These are phyloP conservation scores for Magnolia changhungtana DNA, from an alignment of 164 flowering plant genomes.

Conservation along the genomic window DNA sequence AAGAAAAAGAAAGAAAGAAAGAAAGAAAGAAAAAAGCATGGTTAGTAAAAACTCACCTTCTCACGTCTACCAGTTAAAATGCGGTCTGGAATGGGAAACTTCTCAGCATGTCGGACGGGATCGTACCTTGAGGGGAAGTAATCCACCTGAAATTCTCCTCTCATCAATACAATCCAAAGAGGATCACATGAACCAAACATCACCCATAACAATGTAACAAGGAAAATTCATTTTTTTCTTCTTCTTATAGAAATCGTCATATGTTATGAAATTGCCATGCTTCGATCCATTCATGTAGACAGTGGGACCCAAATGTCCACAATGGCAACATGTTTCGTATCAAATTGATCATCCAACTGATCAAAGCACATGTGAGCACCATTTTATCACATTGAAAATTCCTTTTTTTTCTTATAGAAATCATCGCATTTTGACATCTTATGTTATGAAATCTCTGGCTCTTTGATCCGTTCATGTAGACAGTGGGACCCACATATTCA, in stretches of 20 bases:
- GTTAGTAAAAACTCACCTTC: conserved; percentile 44
- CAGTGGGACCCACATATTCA: no score
- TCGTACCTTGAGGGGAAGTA: conserved; percentile 96
- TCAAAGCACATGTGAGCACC: neutral
- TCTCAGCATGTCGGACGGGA: conserved; percentile 85
- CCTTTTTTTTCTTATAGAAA: no score
- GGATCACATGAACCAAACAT: neutral
- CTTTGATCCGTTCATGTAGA: no score
- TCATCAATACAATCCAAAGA: neutral
- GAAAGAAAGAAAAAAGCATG: no score
- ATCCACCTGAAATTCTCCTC: conserved; percentile 52
- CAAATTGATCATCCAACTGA: neutral
- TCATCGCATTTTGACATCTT: neutral
- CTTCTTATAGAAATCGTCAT: neutral
- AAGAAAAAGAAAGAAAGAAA: no score
- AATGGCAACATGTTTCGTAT: neutral
- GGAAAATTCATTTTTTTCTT: neutral
- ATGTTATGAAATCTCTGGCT: neutral
- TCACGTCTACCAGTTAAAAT: conserved; percentile 62
- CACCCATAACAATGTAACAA: neutral
- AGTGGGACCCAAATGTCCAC: no score
- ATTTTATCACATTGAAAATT: neutral
- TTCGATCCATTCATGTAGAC: no score
- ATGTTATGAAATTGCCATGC: neutral
- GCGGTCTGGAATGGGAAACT: conserved; percentile 58